Percentiles rank a stretch among this genome's conserved stretches.
Evolutionary conservation across 2,329 filamentous ascomycete species (phyloP).

Genomic region (Clonostachys byssicola): DNA sequence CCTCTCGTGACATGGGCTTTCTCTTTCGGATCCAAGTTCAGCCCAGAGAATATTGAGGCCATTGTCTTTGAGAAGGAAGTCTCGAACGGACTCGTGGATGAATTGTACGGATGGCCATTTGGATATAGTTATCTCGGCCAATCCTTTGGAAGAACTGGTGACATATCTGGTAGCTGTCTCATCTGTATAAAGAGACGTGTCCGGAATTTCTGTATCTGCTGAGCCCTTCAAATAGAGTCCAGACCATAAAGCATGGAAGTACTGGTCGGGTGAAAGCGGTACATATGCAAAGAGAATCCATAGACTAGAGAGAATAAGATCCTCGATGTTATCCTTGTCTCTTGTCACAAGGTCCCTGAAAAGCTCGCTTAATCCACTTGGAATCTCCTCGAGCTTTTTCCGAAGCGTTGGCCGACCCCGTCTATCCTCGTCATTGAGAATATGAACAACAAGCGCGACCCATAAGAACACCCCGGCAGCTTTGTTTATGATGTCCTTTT

Average conservation of each 20-base stretch:
- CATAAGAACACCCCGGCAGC: conserved; percentile 37
- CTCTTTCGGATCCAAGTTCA: conserved; percentile 16
- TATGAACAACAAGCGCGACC: conserved; percentile 31
- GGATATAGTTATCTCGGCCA: conserved; percentile 34
- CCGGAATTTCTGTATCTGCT: neutral
- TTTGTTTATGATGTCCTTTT: conserved; percentile 22
- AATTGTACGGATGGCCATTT: conserved; percentile 37
- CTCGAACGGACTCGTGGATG: conserved; percentile 46
- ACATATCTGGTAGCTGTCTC: conserved; percentile 17
- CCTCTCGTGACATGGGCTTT: conserved; percentile 29
- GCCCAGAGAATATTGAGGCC: conserved; percentile 23
- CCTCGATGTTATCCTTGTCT: conserved; percentile 33
- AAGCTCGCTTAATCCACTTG: conserved; percentile 32
- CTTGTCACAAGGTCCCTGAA: conserved; percentile 46
- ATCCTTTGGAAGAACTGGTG: conserved; percentile 40
- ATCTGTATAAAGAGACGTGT: conserved; percentile 2
- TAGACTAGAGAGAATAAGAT: conserved; percentile 37
- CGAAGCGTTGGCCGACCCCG: conserved; percentile 16
- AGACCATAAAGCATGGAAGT: conserved; percentile 23
- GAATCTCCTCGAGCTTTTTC: conserved; percentile 24
- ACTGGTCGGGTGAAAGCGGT: conserved; percentile 34
- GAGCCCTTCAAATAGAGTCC: conserved; percentile 3
- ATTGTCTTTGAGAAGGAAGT: conserved; percentile 34
- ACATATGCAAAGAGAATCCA: conserved; percentile 47
- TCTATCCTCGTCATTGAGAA: conserved; percentile 26